These are phyloP conservation scores for Neurospora terricola DNA, from an alignment of 495 filamentous ascomycete genomes.

Conservation along the genomic window DNA sequence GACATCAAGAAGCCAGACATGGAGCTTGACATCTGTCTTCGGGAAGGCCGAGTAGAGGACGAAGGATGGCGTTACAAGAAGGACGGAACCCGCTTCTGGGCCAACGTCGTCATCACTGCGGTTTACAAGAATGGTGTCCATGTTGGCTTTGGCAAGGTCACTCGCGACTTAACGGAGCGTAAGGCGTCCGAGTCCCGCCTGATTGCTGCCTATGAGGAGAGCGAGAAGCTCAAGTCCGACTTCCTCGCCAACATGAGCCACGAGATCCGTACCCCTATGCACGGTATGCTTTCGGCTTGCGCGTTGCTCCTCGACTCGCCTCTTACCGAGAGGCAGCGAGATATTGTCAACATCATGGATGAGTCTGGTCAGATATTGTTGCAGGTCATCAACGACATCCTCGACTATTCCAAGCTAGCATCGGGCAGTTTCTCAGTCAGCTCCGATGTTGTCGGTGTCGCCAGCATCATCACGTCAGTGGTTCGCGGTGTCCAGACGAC, in stretches of 20 bases:
- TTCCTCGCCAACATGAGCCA: conserved; percentile 56
- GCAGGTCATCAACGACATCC: conserved; percentile 42
- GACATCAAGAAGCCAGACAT: conserved; percentile 41
- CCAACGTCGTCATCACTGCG: conserved; percentile 56
- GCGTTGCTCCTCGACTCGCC: conserved; percentile 33
- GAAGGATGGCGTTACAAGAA: conserved; percentile 58
- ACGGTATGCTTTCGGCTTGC: conserved; percentile 41
- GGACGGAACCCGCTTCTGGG: conserved; percentile 56
- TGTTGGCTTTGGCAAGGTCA: conserved; percentile 57
- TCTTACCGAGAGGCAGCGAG: conserved; percentile 29
- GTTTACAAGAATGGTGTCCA: conserved; percentile 47
- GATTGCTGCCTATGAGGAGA: conserved; percentile 55
- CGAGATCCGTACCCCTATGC: conserved; percentile 44
- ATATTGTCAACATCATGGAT: conserved; percentile 37
- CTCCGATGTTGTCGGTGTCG: conserved; percentile 31
- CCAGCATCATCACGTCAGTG: conserved; percentile 42
- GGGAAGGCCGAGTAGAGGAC: conserved; percentile 52
- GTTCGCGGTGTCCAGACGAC: conserved; percentile 35
- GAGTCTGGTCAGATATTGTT: conserved; percentile 39
- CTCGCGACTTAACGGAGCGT: conserved; percentile 53
- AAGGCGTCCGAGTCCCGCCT: conserved; percentile 47
- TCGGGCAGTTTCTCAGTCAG: conserved; percentile 37
- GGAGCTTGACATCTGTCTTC: conserved; percentile 47
- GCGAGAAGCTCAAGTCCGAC: conserved; percentile 53
- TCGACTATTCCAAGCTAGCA: conserved; percentile 41